Evolutionary conservation across 495 filamentous ascomycete species (phyloP).

Genomic region (Mytilinidion resinicola): DNA sequence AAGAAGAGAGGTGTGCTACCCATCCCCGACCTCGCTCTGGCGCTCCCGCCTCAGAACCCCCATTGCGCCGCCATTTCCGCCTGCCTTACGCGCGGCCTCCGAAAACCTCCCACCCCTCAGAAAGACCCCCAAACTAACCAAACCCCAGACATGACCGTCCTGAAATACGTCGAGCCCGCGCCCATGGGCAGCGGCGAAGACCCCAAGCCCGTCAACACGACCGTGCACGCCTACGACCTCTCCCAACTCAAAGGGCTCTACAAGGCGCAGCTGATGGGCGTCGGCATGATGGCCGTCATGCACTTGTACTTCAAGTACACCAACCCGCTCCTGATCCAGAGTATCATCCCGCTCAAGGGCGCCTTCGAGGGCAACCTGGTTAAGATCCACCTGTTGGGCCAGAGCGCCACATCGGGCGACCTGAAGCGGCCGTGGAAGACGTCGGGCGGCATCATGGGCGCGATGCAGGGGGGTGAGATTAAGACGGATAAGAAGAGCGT

Average conservation of each 20-base stretch:
- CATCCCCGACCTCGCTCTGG: not conserved
- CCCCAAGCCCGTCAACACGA: constrained; percentile 91
- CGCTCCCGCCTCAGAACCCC: not conserved
- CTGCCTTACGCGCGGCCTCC: no score
- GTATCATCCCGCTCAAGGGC: constrained; percentile 93
- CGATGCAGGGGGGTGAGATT: constrained; percentile 57
- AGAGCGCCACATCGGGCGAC: constrained; percentile 82
- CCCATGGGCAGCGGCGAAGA: constrained; percentile 87
- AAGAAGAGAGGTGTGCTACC: constrained; percentile 79
- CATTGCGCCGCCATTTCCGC: no score
- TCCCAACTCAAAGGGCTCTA: constrained; percentile 73
- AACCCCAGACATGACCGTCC: constrained; percentile 77
- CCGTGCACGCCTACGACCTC: constrained; percentile 86
- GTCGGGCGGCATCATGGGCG: constrained; percentile 69
- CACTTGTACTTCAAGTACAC: constrained; percentile 99
- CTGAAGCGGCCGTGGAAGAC: constrained; percentile 94
- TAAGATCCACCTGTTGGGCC: constrained; percentile 88
- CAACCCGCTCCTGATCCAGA: constrained; percentile 97
- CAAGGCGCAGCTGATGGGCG: constrained; percentile 86
- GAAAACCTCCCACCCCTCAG: not conserved
- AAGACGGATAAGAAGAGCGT: constrained; percentile 97
- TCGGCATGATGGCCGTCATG: constrained; percentile 98
- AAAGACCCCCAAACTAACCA: not conserved
- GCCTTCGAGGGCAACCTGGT: constrained; percentile 89
- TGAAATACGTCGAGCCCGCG: constrained; percentile 96